Conservation (phyloP, 2,329 filamentous ascomycete genomes). For the Cadophora malorum region DNA sequence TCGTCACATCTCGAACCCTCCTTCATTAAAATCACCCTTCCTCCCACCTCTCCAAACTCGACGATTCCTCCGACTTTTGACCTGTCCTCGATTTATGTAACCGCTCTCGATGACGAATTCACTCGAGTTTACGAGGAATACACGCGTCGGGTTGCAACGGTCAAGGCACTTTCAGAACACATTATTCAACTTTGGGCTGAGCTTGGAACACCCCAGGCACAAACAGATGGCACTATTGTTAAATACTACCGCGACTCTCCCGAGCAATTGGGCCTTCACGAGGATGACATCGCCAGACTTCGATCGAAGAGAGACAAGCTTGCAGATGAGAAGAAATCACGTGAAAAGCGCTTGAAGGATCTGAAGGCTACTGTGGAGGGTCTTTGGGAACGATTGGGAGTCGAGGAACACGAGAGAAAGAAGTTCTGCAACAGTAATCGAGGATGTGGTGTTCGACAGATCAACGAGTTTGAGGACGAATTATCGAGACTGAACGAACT, state of each 20-base stretch:
- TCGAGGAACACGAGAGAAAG: constrained; percentile 84
- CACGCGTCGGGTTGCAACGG: constrained; percentile 77
- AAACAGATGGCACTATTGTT: constrained; percentile 87
- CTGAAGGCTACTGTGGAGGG: constrained; percentile 79
- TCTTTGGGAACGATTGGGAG: constrained; percentile 86
- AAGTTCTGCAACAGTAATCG: constrained; percentile 86
- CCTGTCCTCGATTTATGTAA: constrained; percentile 87
- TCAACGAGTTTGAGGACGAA: constrained; percentile 97
- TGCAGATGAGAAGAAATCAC: constrained; percentile 83
- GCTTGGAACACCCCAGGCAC: constrained; percentile 89
- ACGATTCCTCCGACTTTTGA: constrained; percentile 85
- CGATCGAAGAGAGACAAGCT: constrained; percentile 80
- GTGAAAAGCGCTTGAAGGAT: constrained; percentile 78
- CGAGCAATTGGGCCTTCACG: constrained; percentile 91
- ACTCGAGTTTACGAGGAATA: constrained; percentile 97
- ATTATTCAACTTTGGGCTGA: constrained; percentile 97
- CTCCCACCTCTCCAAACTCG: constrained; percentile 79
- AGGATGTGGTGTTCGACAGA: constrained; percentile 87
- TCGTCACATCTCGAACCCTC: constrained; percentile 92
- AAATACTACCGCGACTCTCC: constrained; percentile 89
- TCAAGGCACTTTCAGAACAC: constrained; percentile 77
- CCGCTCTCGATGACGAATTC: constrained; percentile 87
- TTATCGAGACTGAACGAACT: constrained; percentile 85
- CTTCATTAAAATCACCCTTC: constrained; percentile 85
- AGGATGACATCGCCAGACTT: constrained; percentile 80